Percentiles rank a stretch among this genome's conserved stretches.
phyloP scores from a whole-genome alignment of 2,329 filamentous ascomycete species.

The Aureobasidium sp. region DNA sequence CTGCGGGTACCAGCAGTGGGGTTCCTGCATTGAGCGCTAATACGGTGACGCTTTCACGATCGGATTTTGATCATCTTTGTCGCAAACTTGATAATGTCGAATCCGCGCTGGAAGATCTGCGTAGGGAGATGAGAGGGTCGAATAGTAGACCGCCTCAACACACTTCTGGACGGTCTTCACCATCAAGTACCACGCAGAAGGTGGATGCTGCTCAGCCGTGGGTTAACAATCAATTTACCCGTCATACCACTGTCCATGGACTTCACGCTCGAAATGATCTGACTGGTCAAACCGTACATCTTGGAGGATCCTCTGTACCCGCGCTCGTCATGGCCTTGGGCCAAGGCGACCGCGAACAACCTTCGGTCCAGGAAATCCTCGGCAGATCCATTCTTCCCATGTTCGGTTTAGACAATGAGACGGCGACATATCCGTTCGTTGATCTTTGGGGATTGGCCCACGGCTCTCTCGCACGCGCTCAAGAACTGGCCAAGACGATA shows the following conservation, averaged over 20 bases:
- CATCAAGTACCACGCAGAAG: conserved; percentile 7
- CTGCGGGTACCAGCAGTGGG: neutral
- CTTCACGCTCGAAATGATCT: conserved; percentile 52
- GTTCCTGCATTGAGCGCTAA: neutral
- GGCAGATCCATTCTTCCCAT: conserved; percentile 54
- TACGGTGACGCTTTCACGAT: conserved; percentile 24
- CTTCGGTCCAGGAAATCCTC: conserved; percentile 48
- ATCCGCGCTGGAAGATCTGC: conserved; percentile 36
- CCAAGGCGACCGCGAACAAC: conserved; percentile 37
- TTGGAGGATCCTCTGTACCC: conserved; percentile 53
- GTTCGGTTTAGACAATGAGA: conserved; percentile 55
- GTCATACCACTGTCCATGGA: conserved; percentile 43
- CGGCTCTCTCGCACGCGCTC: conserved; percentile 47
- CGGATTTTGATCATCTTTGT: conserved; percentile 41
- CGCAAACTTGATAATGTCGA: conserved; percentile 40
- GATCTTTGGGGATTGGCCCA: conserved; percentile 54
- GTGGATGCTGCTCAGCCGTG: neutral
- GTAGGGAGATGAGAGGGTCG: conserved; percentile 23
- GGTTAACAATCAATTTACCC: conserved; percentile 12
- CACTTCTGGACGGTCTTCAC: conserved; percentile 16
- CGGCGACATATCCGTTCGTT: conserved; percentile 56
- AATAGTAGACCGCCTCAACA: neutral
- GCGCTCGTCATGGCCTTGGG: conserved; percentile 48
- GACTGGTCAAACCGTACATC: conserved; percentile 51
- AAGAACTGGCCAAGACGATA: conserved; percentile 49